Conservation (phyloP, 257 asterid species). For the Buddleja alternifolia region DNA sequence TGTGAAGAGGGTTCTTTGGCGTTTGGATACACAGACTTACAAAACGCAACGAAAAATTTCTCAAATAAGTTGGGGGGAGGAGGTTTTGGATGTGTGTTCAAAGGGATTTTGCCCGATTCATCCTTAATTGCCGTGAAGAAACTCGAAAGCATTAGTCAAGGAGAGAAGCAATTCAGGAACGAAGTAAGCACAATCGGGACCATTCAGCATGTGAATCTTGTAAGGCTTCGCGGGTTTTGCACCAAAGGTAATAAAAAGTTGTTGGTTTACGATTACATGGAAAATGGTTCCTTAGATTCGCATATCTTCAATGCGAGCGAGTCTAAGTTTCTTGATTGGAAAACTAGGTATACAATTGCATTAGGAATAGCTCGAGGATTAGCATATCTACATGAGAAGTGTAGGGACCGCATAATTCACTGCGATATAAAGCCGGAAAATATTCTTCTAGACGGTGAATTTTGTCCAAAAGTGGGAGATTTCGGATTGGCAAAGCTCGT, state of each 20-base stretch:
- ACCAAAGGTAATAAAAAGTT: too few relatives aligned
- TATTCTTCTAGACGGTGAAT: conserved; percentile 27
- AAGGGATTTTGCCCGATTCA: too few relatives aligned
- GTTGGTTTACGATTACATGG: too few relatives aligned
- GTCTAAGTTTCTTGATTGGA: conserved; percentile 29
- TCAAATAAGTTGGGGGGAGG: conserved; percentile 37
- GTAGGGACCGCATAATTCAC: conserved; percentile 39
- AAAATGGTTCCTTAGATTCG: too few relatives aligned
- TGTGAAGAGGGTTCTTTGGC: too few relatives aligned
- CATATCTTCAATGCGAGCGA: conserved; percentile 20
- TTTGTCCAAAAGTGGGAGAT: too few relatives aligned
- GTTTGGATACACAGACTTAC: conserved; percentile 33
- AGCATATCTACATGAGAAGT: conserved; percentile 36
- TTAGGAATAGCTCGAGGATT: conserved; percentile 35
- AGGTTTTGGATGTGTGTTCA: conserved; percentile 40
- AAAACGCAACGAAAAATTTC: conserved; percentile 32
- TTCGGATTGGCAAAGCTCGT: conserved; percentile 38
- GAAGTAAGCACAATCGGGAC: too few relatives aligned
- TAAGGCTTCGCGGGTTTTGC: too few relatives aligned
- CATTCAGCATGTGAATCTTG: too few relatives aligned
- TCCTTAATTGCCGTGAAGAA: too few relatives aligned
- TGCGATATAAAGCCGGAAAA: conserved; percentile 41
- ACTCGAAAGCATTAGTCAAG: too few relatives aligned
- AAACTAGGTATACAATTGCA: conserved; percentile 31
- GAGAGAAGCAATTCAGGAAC: too few relatives aligned